Evolutionary conservation across 2,329 filamentous ascomycete species (phyloP).

Genomic region (Pseudopyrenochaeta lycopersici): DNA sequence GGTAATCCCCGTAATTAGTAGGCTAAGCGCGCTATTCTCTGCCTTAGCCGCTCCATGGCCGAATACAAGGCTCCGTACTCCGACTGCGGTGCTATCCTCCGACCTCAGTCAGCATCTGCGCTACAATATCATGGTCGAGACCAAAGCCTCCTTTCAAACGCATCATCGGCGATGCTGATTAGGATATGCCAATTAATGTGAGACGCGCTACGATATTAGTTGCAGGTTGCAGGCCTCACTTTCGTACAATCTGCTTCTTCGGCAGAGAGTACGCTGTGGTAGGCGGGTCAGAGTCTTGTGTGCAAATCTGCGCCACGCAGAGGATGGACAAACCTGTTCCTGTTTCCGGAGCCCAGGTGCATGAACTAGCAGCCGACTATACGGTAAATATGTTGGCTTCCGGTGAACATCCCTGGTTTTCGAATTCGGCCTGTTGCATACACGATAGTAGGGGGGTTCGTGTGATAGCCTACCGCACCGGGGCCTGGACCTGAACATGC

Average conservation of each 20-base stretch:
- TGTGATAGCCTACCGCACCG: conserved; percentile 5
- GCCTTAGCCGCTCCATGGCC: conserved; percentile 17
- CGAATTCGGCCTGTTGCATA: conserved; percentile 11
- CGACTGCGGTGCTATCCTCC: conserved; percentile 18
- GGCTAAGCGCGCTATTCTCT: conserved; percentile 20
- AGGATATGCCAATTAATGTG: too few relatives aligned
- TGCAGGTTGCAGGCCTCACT: not conserved
- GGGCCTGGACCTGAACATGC: conserved; percentile 6
- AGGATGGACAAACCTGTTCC: not conserved
- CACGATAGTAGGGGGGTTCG: conserved; percentile 3
- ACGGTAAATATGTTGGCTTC: conserved; percentile 6
- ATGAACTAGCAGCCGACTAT: conserved; percentile 7
- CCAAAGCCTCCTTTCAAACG: not conserved
- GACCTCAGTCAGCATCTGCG: conserved; percentile 10
- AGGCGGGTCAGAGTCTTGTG: not conserved
- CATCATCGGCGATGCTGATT: not conserved
- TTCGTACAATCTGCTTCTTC: too few relatives aligned
- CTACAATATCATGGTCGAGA: conserved; percentile 1
- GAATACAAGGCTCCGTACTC: conserved; percentile 14
- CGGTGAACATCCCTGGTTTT: conserved; percentile 1
- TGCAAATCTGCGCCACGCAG: conserved; percentile 6
- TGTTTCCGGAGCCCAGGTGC: not conserved
- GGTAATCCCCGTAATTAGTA: conserved; percentile 15
- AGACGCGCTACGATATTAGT: not conserved
- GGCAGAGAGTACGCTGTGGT: not conserved